Evolutionary conservation across 2,329 filamentous ascomycete species (phyloP), one percentile per base, ranked within the genome.

Genomic region (Phaeosphaeria sp.): DNA sequence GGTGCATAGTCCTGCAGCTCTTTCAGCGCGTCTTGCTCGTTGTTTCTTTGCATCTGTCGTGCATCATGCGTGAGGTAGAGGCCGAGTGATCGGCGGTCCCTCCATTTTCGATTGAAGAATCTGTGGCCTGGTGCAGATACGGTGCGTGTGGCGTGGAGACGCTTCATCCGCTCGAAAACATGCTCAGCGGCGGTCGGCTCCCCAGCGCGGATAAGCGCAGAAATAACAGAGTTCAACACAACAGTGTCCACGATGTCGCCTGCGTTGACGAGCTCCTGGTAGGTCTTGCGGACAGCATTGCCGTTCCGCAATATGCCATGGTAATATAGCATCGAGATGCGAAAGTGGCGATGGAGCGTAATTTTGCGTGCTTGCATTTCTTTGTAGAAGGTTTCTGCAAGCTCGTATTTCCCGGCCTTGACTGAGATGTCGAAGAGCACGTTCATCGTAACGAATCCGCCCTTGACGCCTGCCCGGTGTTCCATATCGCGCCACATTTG

Each of bases 401-500:
- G 85, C 1, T 83, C 82, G 64, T 91, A 96, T 71, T 96, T 95
- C 40, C 91, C 91, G 0, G 92, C 88, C 75, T 95, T 96, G 65
- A 92, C 87, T 1, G 95, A 92, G 11, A 92, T 86, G 71, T 97
- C 91, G 67, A 97, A 97, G 13, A 99, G 84, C 47, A 97, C 90
- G 72, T 95, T 97, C 77, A 99, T 96, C 0, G 94, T 96, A n/a
- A 93, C 89, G 49, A 87, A 83, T 66, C 90, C 91, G 36, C 86
- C 89, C 64, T 80, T 79, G 15, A 92, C 76, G 1, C 86, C 84
- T 1, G 88, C 88, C 4, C 87, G 80, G 47, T 86, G 83, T 76
- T 99, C 95, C 93, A 98, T 98, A 68, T 95, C 88, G 63, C 86
- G 88, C 93, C 94, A 99, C 22, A 96, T 78, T 48, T 87, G 85